Conservation (phyloP, 176 grass and related monocot species). For the Metroxylon sagu region DNA sequence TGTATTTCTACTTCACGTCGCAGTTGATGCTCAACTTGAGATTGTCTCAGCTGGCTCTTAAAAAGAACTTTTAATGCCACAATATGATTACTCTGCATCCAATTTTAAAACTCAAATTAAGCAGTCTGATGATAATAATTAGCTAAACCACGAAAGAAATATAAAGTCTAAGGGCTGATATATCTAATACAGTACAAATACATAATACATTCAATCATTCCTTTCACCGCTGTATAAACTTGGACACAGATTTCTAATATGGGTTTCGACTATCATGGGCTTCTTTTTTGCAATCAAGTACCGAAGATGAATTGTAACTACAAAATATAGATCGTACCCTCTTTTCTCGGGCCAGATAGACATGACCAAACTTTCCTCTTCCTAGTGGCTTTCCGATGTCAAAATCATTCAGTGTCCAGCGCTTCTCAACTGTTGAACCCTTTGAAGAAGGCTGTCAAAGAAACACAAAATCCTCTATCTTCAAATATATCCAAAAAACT, state of each 20-base stretch:
- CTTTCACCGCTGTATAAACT: no score
- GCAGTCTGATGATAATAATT: no score
- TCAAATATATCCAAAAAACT: background rate
- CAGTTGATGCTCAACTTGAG: constrained; percentile 84
- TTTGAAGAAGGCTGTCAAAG: constrained; percentile 24
- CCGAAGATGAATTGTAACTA: no score
- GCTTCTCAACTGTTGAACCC: constrained; percentile 42
- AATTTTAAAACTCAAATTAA: background rate
- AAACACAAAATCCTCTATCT: background rate
- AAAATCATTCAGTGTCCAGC: constrained; percentile 72
- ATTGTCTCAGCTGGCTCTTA: constrained; percentile 90
- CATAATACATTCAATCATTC: no score
- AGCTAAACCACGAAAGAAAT: no score
- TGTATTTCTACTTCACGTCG: constrained; percentile 85
- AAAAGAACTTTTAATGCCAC: constrained; percentile 96
- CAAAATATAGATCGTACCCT: constrained; percentile 28
- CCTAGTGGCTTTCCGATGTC: constrained; percentile 85
- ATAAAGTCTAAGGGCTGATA: no score
- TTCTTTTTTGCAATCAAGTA: no score
- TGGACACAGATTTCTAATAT: no score
- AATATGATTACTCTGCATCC: constrained; percentile 64
- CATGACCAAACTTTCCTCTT: constrained; percentile 93
- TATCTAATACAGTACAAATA: no score
- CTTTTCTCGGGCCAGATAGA: constrained; percentile 87
- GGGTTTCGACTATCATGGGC: no score